Evolutionary conservation across 2,329 filamentous ascomycete species (phyloP).

Genomic region (Beauveria rudraprayagi): DNA sequence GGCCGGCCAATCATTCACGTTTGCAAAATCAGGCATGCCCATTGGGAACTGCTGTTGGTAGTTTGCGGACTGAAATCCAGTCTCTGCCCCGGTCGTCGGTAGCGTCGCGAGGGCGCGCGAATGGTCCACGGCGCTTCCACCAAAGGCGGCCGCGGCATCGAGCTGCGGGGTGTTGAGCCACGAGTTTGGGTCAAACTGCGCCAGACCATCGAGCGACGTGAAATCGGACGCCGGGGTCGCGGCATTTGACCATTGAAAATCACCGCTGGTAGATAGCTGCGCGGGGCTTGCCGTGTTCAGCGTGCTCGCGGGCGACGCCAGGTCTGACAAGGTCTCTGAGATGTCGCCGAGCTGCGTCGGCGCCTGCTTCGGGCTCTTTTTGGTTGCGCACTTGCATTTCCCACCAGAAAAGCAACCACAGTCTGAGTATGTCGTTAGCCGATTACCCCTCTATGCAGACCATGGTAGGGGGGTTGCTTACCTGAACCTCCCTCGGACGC

Average conservation of each 20-base stretch:
- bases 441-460: too few species aligned
- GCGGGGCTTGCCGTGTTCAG: not conserved
- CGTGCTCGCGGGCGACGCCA: not conserved
- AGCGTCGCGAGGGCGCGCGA: not conserved
- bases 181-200: not conserved
- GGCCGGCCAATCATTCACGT: not conserved
- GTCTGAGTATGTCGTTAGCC: not conserved
- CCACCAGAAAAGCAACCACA: constrained; percentile 2
- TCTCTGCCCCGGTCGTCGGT: not conserved
- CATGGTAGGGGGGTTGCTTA: not conserved
- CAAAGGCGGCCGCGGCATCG: not conserved
- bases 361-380: constrained; percentile 9
- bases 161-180: not conserved
- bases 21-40: not conserved
- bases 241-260: not conserved
- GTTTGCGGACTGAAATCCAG: not conserved
- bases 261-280: not conserved
- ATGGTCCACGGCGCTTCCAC: not conserved
- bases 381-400: constrained; percentile 9
- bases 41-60: not conserved
- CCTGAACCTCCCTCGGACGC: constrained; percentile 1
- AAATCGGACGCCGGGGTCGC: not conserved
- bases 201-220: not conserved
- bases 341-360: not conserved
- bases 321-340: not conserved